Base-by-base conservation (phyloP, 345 rosid species). In the Boechera retrofracta region DNA sequence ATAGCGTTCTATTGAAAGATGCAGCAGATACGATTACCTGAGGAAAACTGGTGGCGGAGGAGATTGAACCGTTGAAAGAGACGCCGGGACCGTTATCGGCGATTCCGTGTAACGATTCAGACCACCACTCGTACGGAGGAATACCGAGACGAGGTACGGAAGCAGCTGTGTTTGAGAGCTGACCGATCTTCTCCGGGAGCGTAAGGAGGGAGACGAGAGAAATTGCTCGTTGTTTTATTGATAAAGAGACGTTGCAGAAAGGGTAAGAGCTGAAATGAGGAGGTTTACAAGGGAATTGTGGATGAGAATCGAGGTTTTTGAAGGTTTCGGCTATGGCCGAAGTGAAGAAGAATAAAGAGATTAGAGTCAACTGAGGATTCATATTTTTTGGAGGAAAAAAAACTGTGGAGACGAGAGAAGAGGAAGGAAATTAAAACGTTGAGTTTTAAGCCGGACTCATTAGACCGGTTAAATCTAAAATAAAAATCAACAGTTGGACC, bases 91-190 rank as follows among this genome's bases (percentile, higher is more conserved):
- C 98, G 81, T 94, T 89, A 75, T 72, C 77, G 71, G 98, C 94
- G 73, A 94, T 66, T 28, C 97, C 98, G 44, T 94, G 97, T 51
- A 94, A 87, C 3, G 97, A 92, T 71, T 94, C 98, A 1, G 93
- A 94, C 97, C 98, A 94, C 98, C 98, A 94, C 67, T 90, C 86
- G 80, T 89, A 94, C 26, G 87, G 78, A 29, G 97, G 94, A 29
- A 94, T 72, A 10, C 98, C 98, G 64, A 94, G 92, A 10, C 95
- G 85, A 6, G 97, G 91, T 21, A 92, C 67, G 5, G 86, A 82
- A 12, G 93, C 85, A 24, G 92, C 93, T 71, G 88, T 87, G 78
- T 86, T 79, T 56, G 95, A 83, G 57, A 94, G 91, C 58, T 82
- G 93, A 7, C 51, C 53, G 83, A 90, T 84, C 77, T 92, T 94